Conservation (phyloP, 2,329 filamentous ascomycete species). For the Fusarium nisikadoi region DNA sequence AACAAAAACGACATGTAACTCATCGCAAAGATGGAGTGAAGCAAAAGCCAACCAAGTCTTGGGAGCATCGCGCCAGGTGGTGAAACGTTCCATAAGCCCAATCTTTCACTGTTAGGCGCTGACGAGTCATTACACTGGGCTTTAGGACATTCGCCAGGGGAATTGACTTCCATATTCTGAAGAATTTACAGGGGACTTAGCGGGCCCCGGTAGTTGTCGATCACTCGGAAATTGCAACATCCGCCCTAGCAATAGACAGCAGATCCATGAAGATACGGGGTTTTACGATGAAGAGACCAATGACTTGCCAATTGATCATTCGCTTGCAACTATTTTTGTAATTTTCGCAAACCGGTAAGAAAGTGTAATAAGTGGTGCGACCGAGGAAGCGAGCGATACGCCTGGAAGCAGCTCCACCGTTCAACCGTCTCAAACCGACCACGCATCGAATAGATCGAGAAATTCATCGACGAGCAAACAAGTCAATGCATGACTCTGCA, state of each 20-base stretch:
- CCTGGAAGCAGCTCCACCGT: not conserved
- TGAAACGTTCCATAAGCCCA: not conserved
- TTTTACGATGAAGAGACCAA: not conserved
- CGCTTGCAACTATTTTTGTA: not conserved
- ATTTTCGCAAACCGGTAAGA: not conserved
- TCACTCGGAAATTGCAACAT: slow-evolving; percentile 18
- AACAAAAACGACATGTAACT: not conserved
- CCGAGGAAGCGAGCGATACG: not conserved
- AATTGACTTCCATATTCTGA: not conserved
- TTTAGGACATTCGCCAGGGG: not conserved
- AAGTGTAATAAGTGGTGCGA: not conserved
- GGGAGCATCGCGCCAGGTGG: not conserved
- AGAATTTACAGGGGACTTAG: not conserved
- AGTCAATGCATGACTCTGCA: not conserved
- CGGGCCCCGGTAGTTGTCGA: slow-evolving; percentile 8
- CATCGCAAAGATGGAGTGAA: not conserved
- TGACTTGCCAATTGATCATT: not conserved
- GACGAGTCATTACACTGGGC: slow-evolving; percentile 5
- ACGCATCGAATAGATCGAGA: not conserved
- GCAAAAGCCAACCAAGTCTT: not conserved
- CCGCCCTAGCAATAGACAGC: not conserved
- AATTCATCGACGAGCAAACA: not conserved
- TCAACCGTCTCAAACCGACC: slow-evolving; percentile 10
- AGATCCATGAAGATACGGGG: not conserved
- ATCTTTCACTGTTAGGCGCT: not conserved